These are phyloP conservation scores for Peronospora farinosa DNA, from an alignment of 352 stramenopile genomes.

Conservation along the genomic window DNA sequence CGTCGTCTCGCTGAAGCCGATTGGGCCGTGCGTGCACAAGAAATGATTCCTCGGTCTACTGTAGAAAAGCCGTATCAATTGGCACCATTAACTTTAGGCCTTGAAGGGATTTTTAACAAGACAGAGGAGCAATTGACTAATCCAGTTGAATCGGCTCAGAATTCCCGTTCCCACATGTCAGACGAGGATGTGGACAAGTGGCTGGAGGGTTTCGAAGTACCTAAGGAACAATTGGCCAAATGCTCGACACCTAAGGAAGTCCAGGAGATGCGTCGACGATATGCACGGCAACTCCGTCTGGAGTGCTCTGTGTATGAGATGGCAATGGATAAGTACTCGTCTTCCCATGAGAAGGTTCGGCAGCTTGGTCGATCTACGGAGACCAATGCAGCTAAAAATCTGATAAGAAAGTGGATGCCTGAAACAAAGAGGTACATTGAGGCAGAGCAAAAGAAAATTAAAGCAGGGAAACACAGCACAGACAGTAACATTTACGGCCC, in stretches of 20 bases:
- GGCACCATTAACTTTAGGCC: constrained; percentile 18
- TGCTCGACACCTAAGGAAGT: constrained; percentile 43
- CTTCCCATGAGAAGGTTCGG: constrained; percentile 43
- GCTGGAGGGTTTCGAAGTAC: constrained; percentile 55
- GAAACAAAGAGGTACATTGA: constrained; percentile 37
- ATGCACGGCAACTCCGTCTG: constrained; percentile 67
- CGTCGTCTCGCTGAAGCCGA: constrained; percentile 39
- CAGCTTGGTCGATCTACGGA: constrained; percentile 40
- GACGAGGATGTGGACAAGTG: constrained; percentile 74
- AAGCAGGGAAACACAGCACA: constrained; percentile 43
- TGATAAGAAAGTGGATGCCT: constrained; percentile 60
- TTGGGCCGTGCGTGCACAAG: constrained; percentile 52
- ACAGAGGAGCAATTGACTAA: constrained; percentile 16
- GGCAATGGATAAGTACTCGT: constrained; percentile 60
- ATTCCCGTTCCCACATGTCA: constrained; percentile 41
- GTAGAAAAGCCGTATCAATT: constrained; percentile 38
- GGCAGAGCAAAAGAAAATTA: constrained; percentile 49
- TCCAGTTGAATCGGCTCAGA: constrained; percentile 4
- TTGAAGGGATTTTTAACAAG: constrained; percentile 17
- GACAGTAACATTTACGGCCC: constrained; percentile 74
- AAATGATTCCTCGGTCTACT: constrained; percentile 40
- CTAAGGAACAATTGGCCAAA: constrained; percentile 39
- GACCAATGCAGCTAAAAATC: constrained; percentile 52
- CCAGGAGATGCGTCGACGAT: constrained; percentile 53
- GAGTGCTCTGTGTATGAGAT: constrained; percentile 80